Base-by-base conservation (phyloP, 2,329 filamentous ascomycete genomes). In the Seiridium unicorne region DNA sequence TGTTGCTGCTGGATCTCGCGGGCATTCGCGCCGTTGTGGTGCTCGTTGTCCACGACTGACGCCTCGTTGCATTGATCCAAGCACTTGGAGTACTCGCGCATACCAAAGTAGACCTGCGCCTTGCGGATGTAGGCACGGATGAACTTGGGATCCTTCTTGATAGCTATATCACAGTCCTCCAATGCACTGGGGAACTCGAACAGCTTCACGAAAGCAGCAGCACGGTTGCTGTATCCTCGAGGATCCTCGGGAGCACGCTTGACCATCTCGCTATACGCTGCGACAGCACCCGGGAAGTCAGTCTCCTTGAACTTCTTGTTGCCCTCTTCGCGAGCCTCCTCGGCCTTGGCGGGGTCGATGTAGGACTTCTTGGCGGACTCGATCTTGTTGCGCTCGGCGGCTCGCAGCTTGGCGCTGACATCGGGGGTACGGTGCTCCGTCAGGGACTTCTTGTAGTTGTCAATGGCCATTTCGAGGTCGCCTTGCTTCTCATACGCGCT, bases 381-480 rank as follows among this genome's bases (percentile, higher is more conserved):
- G 64, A 85, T 86, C 82, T 96, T 93, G 67, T 86, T 84, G 75
- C 96, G 96, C 81, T 99, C 94, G 18, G 91, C 92, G 31, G 88
- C 86, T 58, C 95, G 93, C 59, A 99, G 89, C 83, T 99, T 99
- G 74, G 88, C 88, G 62, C 98, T 88, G 62, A 96, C 89, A 35
- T 99, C 95, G 3, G 95, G 93, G 4, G 93, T 97, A 65, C 95
- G 93, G 82, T 98, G 93, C 80, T 99, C 95, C 4, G 92, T 98
- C 64, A 99, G 86, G 3, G 94, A 96, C 76, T 89, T 92, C 78
- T 97, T 89, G 84, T 94, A 99, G 81, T 91, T 92, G 67, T 92
- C 88, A 64, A 99, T 86, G 32, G 96, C 95, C 62, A 89, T 86
- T 58, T 84, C 75, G 9, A 95, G 80, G 68, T 98, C 90, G 66